phyloP scores from a whole-genome alignment of 805 yeast species.

The Candida insectorum region DNA sequence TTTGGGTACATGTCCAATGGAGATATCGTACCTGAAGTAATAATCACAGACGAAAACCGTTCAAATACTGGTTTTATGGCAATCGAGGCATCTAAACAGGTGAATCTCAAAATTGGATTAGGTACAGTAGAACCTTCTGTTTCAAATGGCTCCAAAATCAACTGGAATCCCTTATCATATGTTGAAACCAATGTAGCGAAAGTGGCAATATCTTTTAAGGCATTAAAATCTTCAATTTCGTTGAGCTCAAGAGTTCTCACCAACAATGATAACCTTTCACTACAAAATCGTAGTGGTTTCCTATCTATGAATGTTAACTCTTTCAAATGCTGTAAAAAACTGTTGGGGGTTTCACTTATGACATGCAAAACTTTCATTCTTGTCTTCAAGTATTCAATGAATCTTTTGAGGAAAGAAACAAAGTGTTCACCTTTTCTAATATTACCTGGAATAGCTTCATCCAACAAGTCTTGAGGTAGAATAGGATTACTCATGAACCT shows the following conservation, averaged over 20 bases:
- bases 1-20: constrained; percentile 98
- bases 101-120: constrained; percentile 87
- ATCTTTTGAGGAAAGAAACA: constrained; percentile 85
- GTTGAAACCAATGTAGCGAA: constrained; percentile 96
- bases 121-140: constrained; percentile 93
- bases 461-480: constrained; percentile 76
- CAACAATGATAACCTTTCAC: constrained; percentile 83
- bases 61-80: constrained; percentile 98
- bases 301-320: constrained; percentile 89
- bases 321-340: constrained; percentile 88
- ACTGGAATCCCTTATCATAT: constrained; percentile 86
- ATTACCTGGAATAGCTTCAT: constrained; percentile 96
- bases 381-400: constrained; percentile 91
- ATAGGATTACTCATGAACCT: constrained; percentile 84
- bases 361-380: constrained; percentile 98
- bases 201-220: constrained; percentile 92
- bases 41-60: constrained; percentile 84
- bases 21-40: constrained; percentile 96
- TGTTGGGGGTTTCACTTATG: constrained; percentile 94
- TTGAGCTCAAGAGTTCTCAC: constrained; percentile 85
- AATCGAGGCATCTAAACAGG: constrained; percentile 95
- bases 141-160: constrained; percentile 94
- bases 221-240: constrained; percentile 88
- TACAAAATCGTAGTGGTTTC: constrained; percentile 88
- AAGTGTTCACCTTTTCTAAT: constrained; percentile 97